phyloP scores from a whole-genome alignment of 148 eudicot species.

The Pouteria glomerata region DNA sequence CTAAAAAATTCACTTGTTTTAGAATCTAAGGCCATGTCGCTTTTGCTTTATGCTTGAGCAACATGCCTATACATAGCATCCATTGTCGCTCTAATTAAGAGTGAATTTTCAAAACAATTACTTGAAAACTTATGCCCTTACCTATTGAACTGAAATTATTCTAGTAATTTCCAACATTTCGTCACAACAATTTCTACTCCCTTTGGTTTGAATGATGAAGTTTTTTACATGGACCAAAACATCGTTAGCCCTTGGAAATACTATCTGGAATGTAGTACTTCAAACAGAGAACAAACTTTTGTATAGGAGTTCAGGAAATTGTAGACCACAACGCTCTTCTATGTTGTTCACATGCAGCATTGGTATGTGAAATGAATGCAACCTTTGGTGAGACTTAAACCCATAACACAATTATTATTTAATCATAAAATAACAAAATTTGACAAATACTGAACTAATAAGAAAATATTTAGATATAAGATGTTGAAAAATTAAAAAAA shows the following conservation, averaged over 20 bases:
- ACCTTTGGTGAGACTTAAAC: not conserved
- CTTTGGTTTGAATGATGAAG: not conserved
- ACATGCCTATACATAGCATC: not conserved
- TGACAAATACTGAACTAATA: too few species aligned
- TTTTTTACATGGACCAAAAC: too few species aligned
- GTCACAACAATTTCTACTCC: too few species aligned
- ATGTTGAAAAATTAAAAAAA: too few species aligned
- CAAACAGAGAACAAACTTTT: not conserved
- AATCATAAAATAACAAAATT: too few species aligned
- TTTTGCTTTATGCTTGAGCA: not conserved
- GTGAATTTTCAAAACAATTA: not conserved
- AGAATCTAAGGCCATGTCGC: not conserved
- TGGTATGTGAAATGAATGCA: not conserved
- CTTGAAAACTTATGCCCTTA: not conserved
- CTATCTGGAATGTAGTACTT: not conserved
- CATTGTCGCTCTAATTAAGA: not conserved
- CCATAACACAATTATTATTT: too few species aligned
- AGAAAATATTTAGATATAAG: too few species aligned
- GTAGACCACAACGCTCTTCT: not conserved
- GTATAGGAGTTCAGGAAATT: not conserved
- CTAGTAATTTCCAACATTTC: not conserved
- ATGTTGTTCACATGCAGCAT: not conserved
- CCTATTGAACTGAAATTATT: not conserved
- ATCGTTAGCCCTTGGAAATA: not conserved
- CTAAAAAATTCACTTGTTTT: not conserved